Evolutionary conservation across 805 yeast genomes (phyloP), one percentile per base, ranked within the genome.

Genomic region (Saturnispora sanitii): DNA sequence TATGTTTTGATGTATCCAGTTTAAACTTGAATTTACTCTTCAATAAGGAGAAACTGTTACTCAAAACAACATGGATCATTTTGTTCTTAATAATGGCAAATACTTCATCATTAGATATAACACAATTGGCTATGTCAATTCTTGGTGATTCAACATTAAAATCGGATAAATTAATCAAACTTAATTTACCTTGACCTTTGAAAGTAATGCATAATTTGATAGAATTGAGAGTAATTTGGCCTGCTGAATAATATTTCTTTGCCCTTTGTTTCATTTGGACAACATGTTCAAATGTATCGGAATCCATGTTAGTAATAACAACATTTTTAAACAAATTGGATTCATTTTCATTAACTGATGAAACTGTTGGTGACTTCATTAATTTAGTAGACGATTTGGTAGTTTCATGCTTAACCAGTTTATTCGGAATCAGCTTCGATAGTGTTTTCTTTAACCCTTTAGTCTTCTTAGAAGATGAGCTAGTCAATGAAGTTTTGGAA

Each of bases 101-200:
- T 22, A 88, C 62, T 47, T 88, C 96, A 40, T 78, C 68, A 38
- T 74, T 68, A 1, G 94, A 78, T 80, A 92, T 78, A 3, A 82
- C 68, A 61, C 72, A 74, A 57, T 82, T 75, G 21, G 56, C 49
- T 53, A 81, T 75, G 40, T 66, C 63, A 35, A 86, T 60, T 6
- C 60, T 65, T 3, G 96, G 96, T 38, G 85, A 57, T 6, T 68
- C 67, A 36, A 90, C 62, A 11, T 67, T 70, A 50, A 90, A 75
- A 48, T 80, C 74, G 35, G 86, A 79, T 4, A 90, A 83, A 54
- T 87, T 86, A 25, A 84, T 69, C 36, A 90, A 61, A 48, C 79
- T 75, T 47, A 74, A 67, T 22, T 75, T 68, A 15, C 87, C 84
- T 17, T 75, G 75, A 3, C 94, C 94, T 54, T 77, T 79, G 64